phyloP scores from a whole-genome alignment of 2,329 filamentous ascomycete species.

The Hypoxylon sp. region DNA sequence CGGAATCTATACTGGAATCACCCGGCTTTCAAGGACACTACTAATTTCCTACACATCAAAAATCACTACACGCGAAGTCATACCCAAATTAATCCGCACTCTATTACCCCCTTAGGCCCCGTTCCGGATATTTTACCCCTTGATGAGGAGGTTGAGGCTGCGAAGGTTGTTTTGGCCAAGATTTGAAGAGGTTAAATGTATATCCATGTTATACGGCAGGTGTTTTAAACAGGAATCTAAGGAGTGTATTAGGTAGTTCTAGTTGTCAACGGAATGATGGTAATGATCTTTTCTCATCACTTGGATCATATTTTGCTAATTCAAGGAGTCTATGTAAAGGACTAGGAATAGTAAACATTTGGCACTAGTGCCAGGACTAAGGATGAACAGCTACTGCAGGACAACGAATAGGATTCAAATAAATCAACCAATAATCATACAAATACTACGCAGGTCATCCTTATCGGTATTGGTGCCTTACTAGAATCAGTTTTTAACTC shows the following conservation, averaged over 20 bases:
- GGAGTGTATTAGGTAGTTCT: not conserved
- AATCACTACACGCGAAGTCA: constrained; percentile 76
- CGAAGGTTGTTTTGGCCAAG: constrained; percentile 41
- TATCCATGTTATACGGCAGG: not conserved
- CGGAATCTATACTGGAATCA: constrained; percentile 87
- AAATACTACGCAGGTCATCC: too few species aligned
- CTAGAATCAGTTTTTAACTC: not conserved
- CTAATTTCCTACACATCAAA: constrained; percentile 97
- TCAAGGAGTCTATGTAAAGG: not conserved
- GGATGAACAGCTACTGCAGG: too few species aligned
- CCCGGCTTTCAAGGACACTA: constrained; percentile 84
- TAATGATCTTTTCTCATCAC: not conserved
- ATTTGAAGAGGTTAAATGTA: not conserved
- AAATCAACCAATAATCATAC: too few species aligned
- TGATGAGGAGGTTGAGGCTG: constrained; percentile 82
- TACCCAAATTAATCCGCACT: constrained; percentile 75
- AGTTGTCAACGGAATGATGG: not conserved
- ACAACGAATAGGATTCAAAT: too few species aligned
- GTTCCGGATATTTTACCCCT: constrained; percentile 83
- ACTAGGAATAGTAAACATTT: not conserved
- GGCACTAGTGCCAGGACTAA: too few species aligned
- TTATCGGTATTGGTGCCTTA: not conserved
- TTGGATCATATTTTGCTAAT: not conserved
- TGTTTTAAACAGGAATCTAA: too few species aligned
- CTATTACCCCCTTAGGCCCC: constrained; percentile 89